phyloP scores from a whole-genome alignment of 352 stramenopile species.

The Pythium grandisporangium region DNA sequence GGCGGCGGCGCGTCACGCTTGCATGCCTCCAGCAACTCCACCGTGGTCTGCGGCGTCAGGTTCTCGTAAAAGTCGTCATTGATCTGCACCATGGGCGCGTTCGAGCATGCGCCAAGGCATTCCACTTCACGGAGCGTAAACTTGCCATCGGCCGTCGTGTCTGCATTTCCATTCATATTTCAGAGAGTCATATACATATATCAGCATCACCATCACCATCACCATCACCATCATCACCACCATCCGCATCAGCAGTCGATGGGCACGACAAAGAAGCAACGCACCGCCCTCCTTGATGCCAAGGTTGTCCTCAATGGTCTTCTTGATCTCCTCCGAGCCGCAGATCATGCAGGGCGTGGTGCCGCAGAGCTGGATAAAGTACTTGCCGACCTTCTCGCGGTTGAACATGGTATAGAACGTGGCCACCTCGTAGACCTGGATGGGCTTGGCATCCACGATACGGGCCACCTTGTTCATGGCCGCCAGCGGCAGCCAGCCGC shows the following conservation, averaged over 20 bases:
- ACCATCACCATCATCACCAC: no score
- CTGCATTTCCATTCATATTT: no score
- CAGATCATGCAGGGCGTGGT: conserved; percentile 99
- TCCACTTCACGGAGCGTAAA: conserved; percentile 98
- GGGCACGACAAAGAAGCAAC: no score
- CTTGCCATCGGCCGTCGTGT: conserved; percentile 66
- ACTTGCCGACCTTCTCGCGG: conserved; percentile 92
- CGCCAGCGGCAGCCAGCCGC: conserved; percentile 96
- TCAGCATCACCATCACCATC: no score
- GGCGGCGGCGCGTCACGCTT: conserved; percentile 88
- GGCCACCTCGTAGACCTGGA: conserved; percentile 98
- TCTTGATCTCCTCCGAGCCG: conserved; percentile 98
- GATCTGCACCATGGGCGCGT: conserved; percentile 99
- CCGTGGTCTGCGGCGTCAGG: conserved; percentile 96
- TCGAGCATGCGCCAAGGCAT: conserved; percentile 98
- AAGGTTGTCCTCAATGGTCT: conserved; percentile 96
- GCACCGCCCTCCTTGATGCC: conserved; percentile 94
- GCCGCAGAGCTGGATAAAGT: conserved; percentile 96
- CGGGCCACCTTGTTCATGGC: conserved; percentile 99
- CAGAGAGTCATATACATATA: no score
- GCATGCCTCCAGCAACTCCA: conserved; percentile 95
- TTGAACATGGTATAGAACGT: conserved; percentile 99
- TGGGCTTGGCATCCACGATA: conserved; percentile 94
- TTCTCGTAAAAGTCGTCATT: conserved; percentile 99
- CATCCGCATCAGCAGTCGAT: no score